Base-by-base conservation (phyloP, 1,284 basidiomycete species). In the Marasmius fiardii region DNA sequence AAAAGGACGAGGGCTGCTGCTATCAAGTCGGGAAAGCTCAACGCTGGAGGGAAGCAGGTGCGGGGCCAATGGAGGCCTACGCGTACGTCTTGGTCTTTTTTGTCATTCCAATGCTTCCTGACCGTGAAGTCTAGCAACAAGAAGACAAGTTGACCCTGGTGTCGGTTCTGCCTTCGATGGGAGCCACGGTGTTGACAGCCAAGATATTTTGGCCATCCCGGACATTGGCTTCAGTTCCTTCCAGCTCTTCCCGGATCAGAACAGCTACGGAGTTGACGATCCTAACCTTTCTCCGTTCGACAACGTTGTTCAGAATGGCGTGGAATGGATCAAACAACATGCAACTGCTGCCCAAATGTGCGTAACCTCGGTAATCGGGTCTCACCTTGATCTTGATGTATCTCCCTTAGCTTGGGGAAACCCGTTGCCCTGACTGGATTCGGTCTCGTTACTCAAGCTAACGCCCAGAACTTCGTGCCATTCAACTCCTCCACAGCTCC, bases 171-270 rank as follows among this genome's bases (percentile, higher is more conserved):
- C 73, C 18, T 83, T 80, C 57, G 80, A 87, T 63, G 86, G 86
- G 1, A 74, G 78, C 10, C 70, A 71, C 33, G 85, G 86, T 44
- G 83, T 88, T n/a, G 86, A 88, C 64, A 81, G 78, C 55, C 78
- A 85, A 61, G 86, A 88, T 60, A 84, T 88, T 54, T 61, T 77
- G 54, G 80, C 74, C 62, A 81, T 82, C 57, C 80, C 81, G 0
- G 24, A 76, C 14, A 80, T 88, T 59, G 78, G 75, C 20, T 86
- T 84, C 59, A 71, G 75, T 35, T 73, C 81, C 21, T 85, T 85
- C 74, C 82, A 81, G 59, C 61, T 86, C 16, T 86, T 88, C 74
- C 86, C 86, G 20, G 85, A 88, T 64, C 85, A 88, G 66, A 75
- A 80, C 58, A 65, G 64, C 33, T 86, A 85, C 61, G 74, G 68